Conservation (phyloP, 1,284 basidiomycete species). For the Porodaedalea pini region DNA sequence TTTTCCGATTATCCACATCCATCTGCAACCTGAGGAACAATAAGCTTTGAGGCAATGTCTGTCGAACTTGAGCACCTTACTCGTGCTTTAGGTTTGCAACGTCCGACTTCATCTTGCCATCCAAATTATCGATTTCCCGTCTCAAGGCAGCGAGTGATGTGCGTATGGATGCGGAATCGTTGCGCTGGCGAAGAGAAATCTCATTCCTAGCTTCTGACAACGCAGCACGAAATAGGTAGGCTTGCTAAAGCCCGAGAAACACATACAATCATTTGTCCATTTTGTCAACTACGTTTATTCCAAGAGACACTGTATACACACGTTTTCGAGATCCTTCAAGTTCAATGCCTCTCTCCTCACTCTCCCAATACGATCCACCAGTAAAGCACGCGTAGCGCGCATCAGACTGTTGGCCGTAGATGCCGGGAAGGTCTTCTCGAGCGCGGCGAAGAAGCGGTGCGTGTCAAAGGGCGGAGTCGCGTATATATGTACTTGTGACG, state of each 20-base stretch:
- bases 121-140: slow-evolving; percentile 84
- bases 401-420: slow-evolving; percentile 75
- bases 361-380: slow-evolving; percentile 73
- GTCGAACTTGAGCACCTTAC: slow-evolving; percentile 41
- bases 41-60: neutral
- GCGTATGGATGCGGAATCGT: slow-evolving; percentile 80
- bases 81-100: slow-evolving; percentile 88
- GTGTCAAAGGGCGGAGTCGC: slow-evolving; percentile 20
- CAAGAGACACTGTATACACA: slow-evolving; percentile 40
- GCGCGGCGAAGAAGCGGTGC: slow-evolving; percentile 54
- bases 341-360: slow-evolving; percentile 75
- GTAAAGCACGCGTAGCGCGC: slow-evolving; percentile 79
- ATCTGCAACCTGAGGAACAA: slow-evolving; percentile 77
- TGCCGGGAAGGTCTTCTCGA: slow-evolving; percentile 70
- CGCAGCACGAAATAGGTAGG: slow-evolving; percentile 93
- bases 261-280: slow-evolving; percentile 8
- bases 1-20: slow-evolving; percentile 92
- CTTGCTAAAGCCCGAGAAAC: slow-evolving; percentile 57
- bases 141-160: slow-evolving; percentile 74
- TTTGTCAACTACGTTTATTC: neutral
- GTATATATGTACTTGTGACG: neutral
- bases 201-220: slow-evolving; percentile 89
- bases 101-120: slow-evolving; percentile 94
- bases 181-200: slow-evolving; percentile 77
- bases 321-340: slow-evolving; percentile 87